Conservation (phyloP, 805 yeast species). For the Schizosaccharomyces lindneri region DNA sequence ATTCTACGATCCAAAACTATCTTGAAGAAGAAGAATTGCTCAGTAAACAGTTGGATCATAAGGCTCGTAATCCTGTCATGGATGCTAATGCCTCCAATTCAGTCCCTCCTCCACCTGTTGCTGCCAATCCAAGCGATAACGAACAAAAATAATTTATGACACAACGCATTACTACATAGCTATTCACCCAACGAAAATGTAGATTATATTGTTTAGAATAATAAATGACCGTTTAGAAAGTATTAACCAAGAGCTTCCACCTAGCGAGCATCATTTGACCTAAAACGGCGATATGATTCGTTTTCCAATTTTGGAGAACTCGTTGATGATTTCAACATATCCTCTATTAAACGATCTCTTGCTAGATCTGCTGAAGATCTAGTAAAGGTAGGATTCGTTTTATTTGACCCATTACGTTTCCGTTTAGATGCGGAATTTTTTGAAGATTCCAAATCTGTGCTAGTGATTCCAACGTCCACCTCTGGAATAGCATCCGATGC, state of each 20-base stretch:
- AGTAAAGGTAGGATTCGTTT: background rate
- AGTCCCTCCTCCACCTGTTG: background rate
- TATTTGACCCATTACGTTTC: background rate
- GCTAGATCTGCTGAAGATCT: background rate
- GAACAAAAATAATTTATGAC: background rate
- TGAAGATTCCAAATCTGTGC: background rate
- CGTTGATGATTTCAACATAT: background rate
- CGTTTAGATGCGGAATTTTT: background rate
- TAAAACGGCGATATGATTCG: background rate
- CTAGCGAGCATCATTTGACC: too few relatives aligned
- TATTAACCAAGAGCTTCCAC: too few relatives aligned
- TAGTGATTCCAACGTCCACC: background rate
- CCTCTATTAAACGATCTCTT: background rate
- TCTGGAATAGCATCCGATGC: background rate
- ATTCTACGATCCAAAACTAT: background rate
- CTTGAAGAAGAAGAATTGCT: background rate
- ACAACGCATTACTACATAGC: too few relatives aligned
- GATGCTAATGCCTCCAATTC: background rate
- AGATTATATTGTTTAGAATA: too few relatives aligned
- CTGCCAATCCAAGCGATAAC: background rate
- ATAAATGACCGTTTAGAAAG: too few relatives aligned
- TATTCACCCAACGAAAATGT: too few relatives aligned
- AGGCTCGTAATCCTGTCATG: background rate
- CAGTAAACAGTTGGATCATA: background rate
- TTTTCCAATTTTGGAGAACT: background rate